phyloP scores from a whole-genome alignment of 306 rosid genomes.

The Pueraria montana region DNA sequence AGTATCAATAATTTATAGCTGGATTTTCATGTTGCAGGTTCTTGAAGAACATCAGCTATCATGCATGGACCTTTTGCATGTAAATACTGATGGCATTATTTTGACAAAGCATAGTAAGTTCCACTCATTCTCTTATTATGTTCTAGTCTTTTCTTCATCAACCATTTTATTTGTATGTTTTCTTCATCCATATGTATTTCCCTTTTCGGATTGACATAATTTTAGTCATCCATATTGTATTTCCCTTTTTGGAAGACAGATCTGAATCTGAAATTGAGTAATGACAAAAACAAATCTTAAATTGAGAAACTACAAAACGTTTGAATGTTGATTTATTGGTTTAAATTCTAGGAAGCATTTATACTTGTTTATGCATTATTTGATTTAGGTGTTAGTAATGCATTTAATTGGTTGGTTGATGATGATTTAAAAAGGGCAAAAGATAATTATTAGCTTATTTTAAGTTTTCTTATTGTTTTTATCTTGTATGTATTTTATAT shows the following conservation, averaged over 20 bases:
- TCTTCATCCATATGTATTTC: slow-evolving; percentile 15
- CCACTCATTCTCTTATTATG: slow-evolving; percentile 20
- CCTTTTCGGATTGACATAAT: background rate
- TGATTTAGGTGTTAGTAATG: background rate
- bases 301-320: background rate
- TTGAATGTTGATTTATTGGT: slow-evolving; percentile 1
- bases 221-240: slow-evolving; percentile 1
- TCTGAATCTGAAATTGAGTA: background rate
- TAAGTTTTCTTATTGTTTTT: background rate
- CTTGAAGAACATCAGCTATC: slow-evolving; percentile 88
- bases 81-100: slow-evolving; percentile 74
- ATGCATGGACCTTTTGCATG: slow-evolving; percentile 75
- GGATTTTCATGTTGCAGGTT: slow-evolving; percentile 68
- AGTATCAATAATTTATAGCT: slow-evolving; percentile 40
- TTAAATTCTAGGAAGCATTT: background rate
- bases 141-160: slow-evolving; percentile 32
- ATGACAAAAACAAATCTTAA: background rate
- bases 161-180: slow-evolving; percentile 20
- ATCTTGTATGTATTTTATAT: background rate
- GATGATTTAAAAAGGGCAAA: slow-evolving; percentile 1
- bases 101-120: slow-evolving; percentile 83
- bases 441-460: background rate
- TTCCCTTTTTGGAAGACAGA: background rate
- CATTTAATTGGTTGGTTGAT: slow-evolving; percentile 24
- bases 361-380: background rate